A percentile compares a stretch with the other conserved stretches of the same genome.
Evolutionary conservation across 2,329 filamentous ascomycete species (phyloP).

Genomic region (Trichoderma asperellum): DNA sequence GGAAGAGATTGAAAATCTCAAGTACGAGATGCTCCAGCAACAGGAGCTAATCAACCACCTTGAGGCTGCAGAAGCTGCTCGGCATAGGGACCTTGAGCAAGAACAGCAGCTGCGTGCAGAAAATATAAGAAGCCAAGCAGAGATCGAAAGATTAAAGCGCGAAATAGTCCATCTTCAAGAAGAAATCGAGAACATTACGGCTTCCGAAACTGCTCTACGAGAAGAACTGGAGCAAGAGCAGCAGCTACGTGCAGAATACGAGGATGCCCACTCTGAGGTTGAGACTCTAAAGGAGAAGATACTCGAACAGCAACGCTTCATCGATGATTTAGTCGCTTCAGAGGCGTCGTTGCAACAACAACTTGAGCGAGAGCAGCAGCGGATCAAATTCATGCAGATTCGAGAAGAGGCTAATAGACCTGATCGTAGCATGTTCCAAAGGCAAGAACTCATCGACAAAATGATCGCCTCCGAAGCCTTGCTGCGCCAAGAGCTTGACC

Average conservation of each 20-base stretch:
- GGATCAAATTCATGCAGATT: neutral
- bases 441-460: too few species aligned
- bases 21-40: slow-evolving; percentile 71
- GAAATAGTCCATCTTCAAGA: slow-evolving; percentile 72
- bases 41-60: slow-evolving; percentile 66
- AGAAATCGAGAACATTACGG: slow-evolving; percentile 60
- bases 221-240: slow-evolving; percentile 52
- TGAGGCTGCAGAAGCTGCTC: slow-evolving; percentile 58
- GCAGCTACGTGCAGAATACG: slow-evolving; percentile 42
- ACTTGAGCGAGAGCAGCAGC: neutral
- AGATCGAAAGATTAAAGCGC: slow-evolving; percentile 70
- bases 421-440: neutral
- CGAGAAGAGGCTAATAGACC: too few species aligned
- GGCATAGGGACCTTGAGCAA: slow-evolving; percentile 38
- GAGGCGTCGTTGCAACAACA: neutral
- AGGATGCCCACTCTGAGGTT: slow-evolving; percentile 26
- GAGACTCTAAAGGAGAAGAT: neutral
- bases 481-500: slow-evolving; percentile 31
- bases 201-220: slow-evolving; percentile 62
- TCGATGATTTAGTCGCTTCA: neutral
- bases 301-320: neutral
- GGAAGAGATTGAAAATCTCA: slow-evolving; percentile 69
- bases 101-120: slow-evolving; percentile 39
- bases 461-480: too few species aligned
- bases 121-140: slow-evolving; percentile 62